A percentile compares a stretch with the other conserved stretches of the same genome.
Conservation (phyloP, 495 filamentous ascomycete species). For the Penicillium ucsense region DNA sequence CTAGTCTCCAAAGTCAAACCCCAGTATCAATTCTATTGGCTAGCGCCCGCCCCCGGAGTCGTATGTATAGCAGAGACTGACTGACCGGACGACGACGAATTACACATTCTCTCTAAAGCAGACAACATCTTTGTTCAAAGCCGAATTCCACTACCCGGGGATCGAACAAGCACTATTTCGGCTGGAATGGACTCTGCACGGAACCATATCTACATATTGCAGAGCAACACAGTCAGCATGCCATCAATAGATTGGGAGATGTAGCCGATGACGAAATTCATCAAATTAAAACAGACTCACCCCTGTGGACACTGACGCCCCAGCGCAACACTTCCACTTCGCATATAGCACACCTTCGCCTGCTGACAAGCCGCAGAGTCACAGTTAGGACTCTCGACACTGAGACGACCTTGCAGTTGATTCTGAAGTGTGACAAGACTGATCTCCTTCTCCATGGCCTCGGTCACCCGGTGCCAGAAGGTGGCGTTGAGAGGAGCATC, state of each 20-base stretch:
- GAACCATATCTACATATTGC: conserved; percentile 16
- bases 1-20: too few species aligned
- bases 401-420: conserved; percentile 43
- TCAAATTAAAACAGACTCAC: conserved; percentile 17
- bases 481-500: conserved; percentile 45
- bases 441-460: conserved; percentile 46
- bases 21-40: too few species aligned
- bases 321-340: conserved; percentile 44
- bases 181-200: conserved; percentile 21
- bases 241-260: background rate
- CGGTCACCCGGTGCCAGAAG: conserved; percentile 49
- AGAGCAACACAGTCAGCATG: background rate
- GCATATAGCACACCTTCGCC: conserved; percentile 53
- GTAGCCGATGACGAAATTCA: too few species aligned
- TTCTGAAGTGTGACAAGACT: conserved; percentile 41
- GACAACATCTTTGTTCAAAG: too few species aligned
- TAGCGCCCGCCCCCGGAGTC: too few species aligned
- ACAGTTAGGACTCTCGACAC: conserved; percentile 42
- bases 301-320: conserved; percentile 42
- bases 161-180: background rate
- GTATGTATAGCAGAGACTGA: too few species aligned
- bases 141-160: too few species aligned
- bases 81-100: too few species aligned
- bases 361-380: conserved; percentile 36
- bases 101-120: too few species aligned